Base-by-base conservation (phyloP, 116 monocot genomes). In the Dioscorea cayenensis region DNA sequence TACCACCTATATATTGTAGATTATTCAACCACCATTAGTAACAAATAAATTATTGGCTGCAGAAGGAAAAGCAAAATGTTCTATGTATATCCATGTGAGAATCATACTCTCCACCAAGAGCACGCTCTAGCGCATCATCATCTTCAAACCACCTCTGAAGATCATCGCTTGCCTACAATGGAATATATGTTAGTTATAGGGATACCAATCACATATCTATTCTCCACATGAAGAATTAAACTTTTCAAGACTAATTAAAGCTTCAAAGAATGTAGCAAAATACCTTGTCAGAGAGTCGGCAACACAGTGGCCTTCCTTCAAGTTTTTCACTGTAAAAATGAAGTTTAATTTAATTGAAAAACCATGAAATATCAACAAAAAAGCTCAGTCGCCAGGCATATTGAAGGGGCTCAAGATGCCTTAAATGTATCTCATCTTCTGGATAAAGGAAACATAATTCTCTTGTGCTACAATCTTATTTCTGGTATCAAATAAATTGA, bases 51-150 rank as follows among this genome's bases (percentile, higher is more conserved):
- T 13, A 38, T 16, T 58, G 9, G 17, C 28, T 25, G 32, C 17
- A 27, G 18, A 12, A 51, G 19, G 29, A 49, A 71, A 71, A 73
- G 4, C n/a, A 55, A n/a, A 16, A 55, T 5, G 14, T 55, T 55
- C 17, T 8, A 19, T 14, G n/a, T 19, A n/a, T n/a, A 55, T 55
- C 14, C 62, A 23, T 20, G 23, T 62, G n/a, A 12, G 62, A 55
- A 78, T 63, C 97, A 71, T 87, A 99, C 99, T 99, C 99, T 89
- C 94, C 99, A 78, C 69, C 73, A 66, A 99, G 84, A 82, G 94
- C 94, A 51, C 83, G 87, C 71, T 99, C 99, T 72, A 99, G 14
- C 32, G 88, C 94, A 82, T 94, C 94, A 67, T 94, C 94, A 82
- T 99, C 99, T 84, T 99, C 85, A 84, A 99, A 99, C 99, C 99